Evolutionary conservation across 371 early-diverging fungal species (phyloP), one percentile per base, ranked within the genome.

Genomic region (Aphelidium insulamus): DNA sequence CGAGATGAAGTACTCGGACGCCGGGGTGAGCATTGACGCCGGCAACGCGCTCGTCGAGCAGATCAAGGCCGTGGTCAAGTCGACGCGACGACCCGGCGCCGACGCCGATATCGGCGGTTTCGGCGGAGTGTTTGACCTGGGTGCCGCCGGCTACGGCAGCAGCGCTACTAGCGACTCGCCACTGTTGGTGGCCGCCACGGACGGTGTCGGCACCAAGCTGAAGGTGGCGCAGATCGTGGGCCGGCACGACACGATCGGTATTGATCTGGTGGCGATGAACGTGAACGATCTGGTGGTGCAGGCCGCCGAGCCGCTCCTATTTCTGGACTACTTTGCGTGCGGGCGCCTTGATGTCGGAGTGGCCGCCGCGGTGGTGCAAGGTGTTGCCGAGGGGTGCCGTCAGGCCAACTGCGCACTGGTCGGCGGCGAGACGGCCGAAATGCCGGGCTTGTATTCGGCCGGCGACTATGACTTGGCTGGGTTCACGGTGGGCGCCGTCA

Each of bases 351-450:
- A 91, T 34, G 81, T 91, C 1, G 72, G 77, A 40, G 81, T 82
- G 8, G 80, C 85, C 35, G 69, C 57, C 43, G 78, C 79, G 45
- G 88, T 95, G 42, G 77, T 95, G 31, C 62, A 66, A 39, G 94
- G 97, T 41, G 83, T 95, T 22, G 88, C 79, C 14, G 66, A 70
- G n/a, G 97, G 92, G 6, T 95, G 97, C 55, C 46, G 60, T 26
- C 60, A 80, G 42, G 63, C 90, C 12, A 80, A 79, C n/a, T 85
- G 86, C 44, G 97, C 92, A 19, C 67, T 95, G 38, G 71, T 95
- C 34, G 97, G 97, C 41, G 94, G 92, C 24, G 97, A 95, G 52
- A 95, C 97, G n/a, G 87, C 97, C 5, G 97, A 95, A 47, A 95
- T 95, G 97, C 97, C 97, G 3, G 86, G 90, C 28, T 59, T 92